A percentile compares a stretch with the other conserved stretches of the same genome.
phyloP scores from a whole-genome alignment of 768 basidiomycete species.

The Rhodotorula sphaerocarpa region DNA sequence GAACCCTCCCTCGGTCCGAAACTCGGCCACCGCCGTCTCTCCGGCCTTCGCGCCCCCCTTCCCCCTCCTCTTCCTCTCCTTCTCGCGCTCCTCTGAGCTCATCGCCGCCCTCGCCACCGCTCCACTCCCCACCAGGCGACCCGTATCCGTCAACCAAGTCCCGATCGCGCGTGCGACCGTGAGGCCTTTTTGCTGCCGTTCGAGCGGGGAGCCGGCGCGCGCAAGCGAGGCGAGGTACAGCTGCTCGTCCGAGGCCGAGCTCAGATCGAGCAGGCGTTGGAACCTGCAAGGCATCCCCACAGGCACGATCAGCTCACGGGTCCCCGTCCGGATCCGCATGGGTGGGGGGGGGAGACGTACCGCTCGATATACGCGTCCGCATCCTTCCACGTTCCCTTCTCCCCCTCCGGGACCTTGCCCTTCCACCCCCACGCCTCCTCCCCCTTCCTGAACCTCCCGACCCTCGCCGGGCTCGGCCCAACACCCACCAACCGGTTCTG shows the following conservation, averaged over 20 bases:
- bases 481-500: conserved; percentile 25
- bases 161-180: conserved; percentile 19
- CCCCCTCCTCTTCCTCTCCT: not conserved
- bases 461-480: conserved; percentile 13
- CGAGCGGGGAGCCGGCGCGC: conserved; percentile 12
- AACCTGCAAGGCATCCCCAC: conserved; percentile 11
- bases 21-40: conserved; percentile 9
- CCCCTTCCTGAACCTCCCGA: not conserved
- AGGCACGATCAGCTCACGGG: too few species aligned
- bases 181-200: conserved; percentile 16
- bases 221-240: conserved; percentile 11
- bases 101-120: not conserved
- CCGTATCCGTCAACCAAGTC: conserved; percentile 20
- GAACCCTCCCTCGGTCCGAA: conserved; percentile 5
- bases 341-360: conserved; percentile 11
- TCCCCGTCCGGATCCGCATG: too few species aligned
- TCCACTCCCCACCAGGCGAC: conserved; percentile 1
- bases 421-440: conserved; percentile 34
- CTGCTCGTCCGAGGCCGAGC: conserved; percentile 13
- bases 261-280: conserved; percentile 19
- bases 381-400: conserved; percentile 7
- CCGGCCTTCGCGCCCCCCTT: not conserved
- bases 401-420: conserved; percentile 12
- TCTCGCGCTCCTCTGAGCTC: not conserved
- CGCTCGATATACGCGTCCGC: conserved; percentile 19